A percentile compares a stretch with the other conserved stretches of the same genome.
These are phyloP conservation scores for Vaccinium myrtillus DNA, from an alignment of 148 eudicot species.

Conservation along the genomic window DNA sequence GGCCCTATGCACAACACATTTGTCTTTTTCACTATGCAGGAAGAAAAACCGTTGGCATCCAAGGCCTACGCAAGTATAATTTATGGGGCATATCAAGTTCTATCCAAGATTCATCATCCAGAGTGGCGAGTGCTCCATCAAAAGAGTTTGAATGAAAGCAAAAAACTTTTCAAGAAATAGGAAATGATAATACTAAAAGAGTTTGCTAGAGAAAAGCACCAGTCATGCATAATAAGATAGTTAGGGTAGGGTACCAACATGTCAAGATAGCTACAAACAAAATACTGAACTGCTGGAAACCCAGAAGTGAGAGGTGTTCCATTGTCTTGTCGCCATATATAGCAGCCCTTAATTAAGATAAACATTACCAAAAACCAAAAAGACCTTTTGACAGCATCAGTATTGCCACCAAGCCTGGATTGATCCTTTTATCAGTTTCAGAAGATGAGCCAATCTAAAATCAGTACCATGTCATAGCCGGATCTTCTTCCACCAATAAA, in stretches of 20 bases:
- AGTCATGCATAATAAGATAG: not conserved
- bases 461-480: not conserved
- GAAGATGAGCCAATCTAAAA: not conserved
- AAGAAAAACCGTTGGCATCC: not conserved
- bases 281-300: not conserved
- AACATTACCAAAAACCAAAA: not conserved
- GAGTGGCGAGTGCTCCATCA: not conserved
- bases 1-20: not conserved
- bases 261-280: not conserved
- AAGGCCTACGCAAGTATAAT: not conserved
- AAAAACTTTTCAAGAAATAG: not conserved
- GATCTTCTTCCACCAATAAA: conserved; percentile 2
- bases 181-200: not conserved
- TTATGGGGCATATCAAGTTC: not conserved
- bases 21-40: not conserved
- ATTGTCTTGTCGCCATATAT: not conserved
- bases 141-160: not conserved
- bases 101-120: not conserved
- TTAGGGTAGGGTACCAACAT: not conserved
- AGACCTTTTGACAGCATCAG: not conserved
- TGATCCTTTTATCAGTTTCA: not conserved
- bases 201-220: not conserved
- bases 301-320: not conserved
- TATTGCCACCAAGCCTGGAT: not conserved
- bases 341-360: not conserved